These are phyloP conservation scores for Kickxella alabastrina DNA, from an alignment of 192 early-diverging fungal genomes.

Conservation along the genomic window DNA sequence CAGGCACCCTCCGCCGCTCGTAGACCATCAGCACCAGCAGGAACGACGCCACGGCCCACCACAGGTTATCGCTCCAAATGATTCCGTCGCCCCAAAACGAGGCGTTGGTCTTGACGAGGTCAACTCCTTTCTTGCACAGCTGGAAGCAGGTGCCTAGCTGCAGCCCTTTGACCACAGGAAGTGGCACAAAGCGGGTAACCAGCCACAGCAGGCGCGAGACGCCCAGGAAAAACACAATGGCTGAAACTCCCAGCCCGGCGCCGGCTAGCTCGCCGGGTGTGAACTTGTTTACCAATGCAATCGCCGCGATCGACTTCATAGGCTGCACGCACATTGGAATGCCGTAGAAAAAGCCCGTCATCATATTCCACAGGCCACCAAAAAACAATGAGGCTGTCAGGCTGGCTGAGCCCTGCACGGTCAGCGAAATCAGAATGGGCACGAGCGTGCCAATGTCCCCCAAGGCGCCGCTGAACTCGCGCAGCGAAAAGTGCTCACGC, in stretches of 20 bases:
- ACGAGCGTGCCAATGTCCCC: slow-evolving; percentile 81
- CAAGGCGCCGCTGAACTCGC: slow-evolving; percentile 60
- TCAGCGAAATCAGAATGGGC: slow-evolving; percentile 81
- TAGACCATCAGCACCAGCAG: slow-evolving; percentile 68
- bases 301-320: slow-evolving; percentile 85
- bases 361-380: slow-evolving; percentile 86
- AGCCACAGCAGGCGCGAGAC: slow-evolving; percentile 64
- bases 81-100: slow-evolving; percentile 57
- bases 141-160: slow-evolving; percentile 75
- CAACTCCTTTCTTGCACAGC: slow-evolving; percentile 65
- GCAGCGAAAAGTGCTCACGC: slow-evolving; percentile 38
- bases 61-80: slow-evolving; percentile 69
- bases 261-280: slow-evolving; percentile 66
- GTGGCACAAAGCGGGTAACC: slow-evolving; percentile 67
- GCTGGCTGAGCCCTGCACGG: slow-evolving; percentile 67
- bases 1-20: slow-evolving; percentile 58
- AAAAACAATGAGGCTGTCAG: slow-evolving; percentile 77
- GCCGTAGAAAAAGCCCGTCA: slow-evolving; percentile 70
- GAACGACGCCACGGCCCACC: slow-evolving; percentile 66
- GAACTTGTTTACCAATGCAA: slow-evolving; percentile 70
- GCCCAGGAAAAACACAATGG: slow-evolving; percentile 62
- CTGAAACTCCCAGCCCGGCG: slow-evolving; percentile 66
- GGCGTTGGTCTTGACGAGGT: slow-evolving; percentile 51
- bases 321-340: slow-evolving; percentile 91
- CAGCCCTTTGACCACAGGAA: slow-evolving; percentile 69